Base-by-base conservation (phyloP, 352 stramenopile species). In the Discostella stelligera region DNA sequence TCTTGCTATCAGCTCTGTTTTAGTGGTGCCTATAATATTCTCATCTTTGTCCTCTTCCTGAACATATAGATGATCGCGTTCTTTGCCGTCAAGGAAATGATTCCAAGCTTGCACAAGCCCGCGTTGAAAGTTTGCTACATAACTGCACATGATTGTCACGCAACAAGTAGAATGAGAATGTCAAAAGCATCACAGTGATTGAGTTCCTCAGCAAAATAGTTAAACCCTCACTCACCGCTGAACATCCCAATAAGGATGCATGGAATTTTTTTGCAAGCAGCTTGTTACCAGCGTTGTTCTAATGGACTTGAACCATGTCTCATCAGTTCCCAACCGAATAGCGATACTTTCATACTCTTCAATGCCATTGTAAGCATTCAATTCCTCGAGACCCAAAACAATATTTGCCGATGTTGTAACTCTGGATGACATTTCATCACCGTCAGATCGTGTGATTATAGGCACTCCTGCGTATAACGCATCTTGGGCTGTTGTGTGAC, bases 171-270 rank as follows among this genome's bases (percentile, higher is more conserved):
- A 44, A 10, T 44, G 0, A 44, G 37, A 44, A 44, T 14, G 37
- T 44, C 3, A 14, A 11, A 8, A 10, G 37, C 7, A 44, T 32
- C 27, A 5, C 27, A 5, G 27, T 44, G 37, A 44, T 14, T 14
- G 1, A 44, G 37, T 10, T 2, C 37, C 7, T 44, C 11, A 44
- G 11, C 13, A 1, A 44, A 44, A 44, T 44, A 44, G n/a, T 44
- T 32, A 5, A 6, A 32, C 27, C 37, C 11, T 44, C 7, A 44
- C 37, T 44, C 37, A 44, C 37, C 37, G 37, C 18, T 74, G 69
- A n/a, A 86, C 84, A 85, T 92, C 86, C 86, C 86, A 92, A 74
- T 89, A 92, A 1, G 84, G 74, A 74, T 92, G 86, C 86, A 92
- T 89, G 0, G 83, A 84, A 64, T 92, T 89, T 20, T 71, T 76